Evolutionary conservation across 164 flowering plant genomes (phyloP), one percentile per base, ranked within the genome.

Genomic region (Macadamia tetraphylla): DNA sequence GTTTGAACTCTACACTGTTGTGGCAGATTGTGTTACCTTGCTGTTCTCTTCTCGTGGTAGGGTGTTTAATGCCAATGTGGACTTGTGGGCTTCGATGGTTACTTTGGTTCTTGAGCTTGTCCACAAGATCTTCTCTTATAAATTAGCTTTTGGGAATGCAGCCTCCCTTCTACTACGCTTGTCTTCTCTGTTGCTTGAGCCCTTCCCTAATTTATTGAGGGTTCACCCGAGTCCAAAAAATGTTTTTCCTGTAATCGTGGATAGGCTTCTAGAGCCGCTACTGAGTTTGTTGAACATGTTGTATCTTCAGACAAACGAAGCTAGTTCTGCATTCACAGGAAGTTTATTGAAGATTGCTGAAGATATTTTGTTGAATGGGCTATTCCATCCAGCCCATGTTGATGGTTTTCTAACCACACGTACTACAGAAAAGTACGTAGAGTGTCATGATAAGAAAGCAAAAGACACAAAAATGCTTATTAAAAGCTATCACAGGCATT

Each of bases 401-500:
- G 95, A 87, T 79, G 98, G 92, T 23, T 92, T 88, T 74, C 68
- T 93, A 44, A 78, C 74, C 74, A 73, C 85, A 64, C 79, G 72
- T 23, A 70, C 78, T 66, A 59, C 76, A 58, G 83, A 74, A 11
- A 86, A 77, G 77, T 82, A 83, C 67, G 73, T 40, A 15, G 60
- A 57, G 29, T 66, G 75, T 29, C 43, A 61, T 58, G 85, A 81
- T 71, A 78, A 53, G 14, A 70, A 78, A 65, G 23, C 32, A 15
- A 74, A 73, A 58, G 83, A 79, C 17, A 60, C 74, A 17, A 85
- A 78, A 66, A 46, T 65, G 9, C 72, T 67, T 29, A 68, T 86
- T 23, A 82, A 77, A 81, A 94, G 98, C 81, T 91, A 91, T 71
- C 96, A 86, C 67, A 82, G 88, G 58, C 89, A 88, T 77, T 73